Evolutionary conservation across 164 flowering plant species (phyloP).

Genomic region (Dillenia turbinata): DNA sequence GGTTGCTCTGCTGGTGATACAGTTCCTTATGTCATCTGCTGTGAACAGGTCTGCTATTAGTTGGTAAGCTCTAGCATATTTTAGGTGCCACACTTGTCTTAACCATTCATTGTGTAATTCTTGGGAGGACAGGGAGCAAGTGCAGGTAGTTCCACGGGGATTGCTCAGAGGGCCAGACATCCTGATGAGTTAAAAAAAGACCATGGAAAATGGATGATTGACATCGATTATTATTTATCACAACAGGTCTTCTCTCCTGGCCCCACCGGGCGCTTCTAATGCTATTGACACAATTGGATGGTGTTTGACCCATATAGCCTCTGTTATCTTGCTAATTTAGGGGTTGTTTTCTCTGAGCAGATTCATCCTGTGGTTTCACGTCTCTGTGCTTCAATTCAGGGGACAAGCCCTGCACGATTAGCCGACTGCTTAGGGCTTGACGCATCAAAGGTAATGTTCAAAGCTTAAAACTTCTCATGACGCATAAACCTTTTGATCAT

Average conservation of each 20-base stretch:
- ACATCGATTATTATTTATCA: conserved; percentile 90
- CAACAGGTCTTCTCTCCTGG: conserved; percentile 58
- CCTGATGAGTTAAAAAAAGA: conserved; percentile 85
- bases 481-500: neutral
- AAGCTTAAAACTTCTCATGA: neutral
- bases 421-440: conserved; percentile 98
- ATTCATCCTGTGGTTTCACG: conserved; percentile 99
- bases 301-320: neutral
- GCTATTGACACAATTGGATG: neutral
- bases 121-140: conserved; percentile 42
- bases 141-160: conserved; percentile 60
- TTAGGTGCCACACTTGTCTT: neutral
- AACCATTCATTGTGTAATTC: neutral
- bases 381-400: conserved; percentile 90
- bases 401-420: conserved; percentile 91
- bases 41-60: conserved; percentile 60
- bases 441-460: conserved; percentile 70
- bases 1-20: conserved; percentile 94
- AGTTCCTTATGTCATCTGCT: conserved; percentile 86
- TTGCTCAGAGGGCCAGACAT: conserved; percentile 96
- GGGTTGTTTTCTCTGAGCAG: conserved; percentile 31
- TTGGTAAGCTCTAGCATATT: neutral
- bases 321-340: neutral
- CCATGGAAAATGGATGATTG: conserved; percentile 80
- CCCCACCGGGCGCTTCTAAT: neutral